phyloP scores from a whole-genome alignment of 2,329 filamentous ascomycete genomes.

The Onygenales sp. region DNA sequence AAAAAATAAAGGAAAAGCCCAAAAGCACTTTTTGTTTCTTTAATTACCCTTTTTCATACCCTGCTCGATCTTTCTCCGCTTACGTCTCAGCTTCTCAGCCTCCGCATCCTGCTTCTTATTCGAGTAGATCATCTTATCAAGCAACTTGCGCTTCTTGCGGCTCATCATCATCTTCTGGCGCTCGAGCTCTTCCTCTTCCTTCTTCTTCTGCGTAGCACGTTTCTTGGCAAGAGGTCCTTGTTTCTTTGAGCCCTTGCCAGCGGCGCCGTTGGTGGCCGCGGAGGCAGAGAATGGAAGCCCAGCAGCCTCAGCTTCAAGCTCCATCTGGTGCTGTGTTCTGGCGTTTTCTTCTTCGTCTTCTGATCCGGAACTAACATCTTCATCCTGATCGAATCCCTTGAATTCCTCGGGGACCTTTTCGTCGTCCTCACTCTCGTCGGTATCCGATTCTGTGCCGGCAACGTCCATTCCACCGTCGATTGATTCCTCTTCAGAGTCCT shows the following conservation, averaged over 20 bases:
- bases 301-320: slow-evolving; percentile 84
- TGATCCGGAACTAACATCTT: slow-evolving; percentile 37
- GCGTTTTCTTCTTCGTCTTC: slow-evolving; percentile 53
- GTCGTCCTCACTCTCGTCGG: slow-evolving; percentile 38
- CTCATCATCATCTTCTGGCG: slow-evolving; percentile 96
- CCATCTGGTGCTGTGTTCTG: slow-evolving; percentile 67
- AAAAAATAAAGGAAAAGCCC: not conserved
- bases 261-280: slow-evolving; percentile 42
- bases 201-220: slow-evolving; percentile 54
- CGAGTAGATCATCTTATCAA: slow-evolving; percentile 94
- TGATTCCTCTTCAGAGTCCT: slow-evolving; percentile 34
- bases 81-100: slow-evolving; percentile 74
- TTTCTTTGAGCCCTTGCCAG: slow-evolving; percentile 55
- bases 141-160: slow-evolving; percentile 93
- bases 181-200: slow-evolving; percentile 79
- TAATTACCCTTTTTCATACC: slow-evolving; percentile 12
- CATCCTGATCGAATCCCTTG: slow-evolving; percentile 47
- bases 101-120: slow-evolving; percentile 90
- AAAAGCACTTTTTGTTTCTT: slow-evolving; percentile 12
- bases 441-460: slow-evolving; percentile 36
- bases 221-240: slow-evolving; percentile 59
- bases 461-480: slow-evolving; percentile 43
- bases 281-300: slow-evolving; percentile 46
- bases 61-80: slow-evolving; percentile 83
- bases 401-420: slow-evolving; percentile 36